phyloP scores from a whole-genome alignment of 73 alveolate genomes.

The Strombidium stylifer region DNA sequence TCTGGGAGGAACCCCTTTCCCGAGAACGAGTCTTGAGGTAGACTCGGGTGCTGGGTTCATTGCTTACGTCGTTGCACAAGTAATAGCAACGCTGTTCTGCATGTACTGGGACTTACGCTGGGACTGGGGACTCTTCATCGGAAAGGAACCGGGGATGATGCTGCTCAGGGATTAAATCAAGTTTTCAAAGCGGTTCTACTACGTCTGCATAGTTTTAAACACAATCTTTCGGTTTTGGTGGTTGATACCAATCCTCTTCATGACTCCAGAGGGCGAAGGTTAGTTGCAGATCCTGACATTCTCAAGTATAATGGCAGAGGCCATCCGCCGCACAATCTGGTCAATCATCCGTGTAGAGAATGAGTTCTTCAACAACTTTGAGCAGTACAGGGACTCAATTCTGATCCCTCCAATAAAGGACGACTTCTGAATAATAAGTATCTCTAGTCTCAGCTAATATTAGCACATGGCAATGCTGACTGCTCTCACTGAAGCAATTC shows the following conservation, averaged over 20 bases:
- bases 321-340: conserved; percentile 56
- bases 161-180: background rate
- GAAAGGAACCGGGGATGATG: background rate
- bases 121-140: conserved; percentile 11
- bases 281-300: conserved; percentile 45
- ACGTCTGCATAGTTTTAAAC: background rate
- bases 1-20: conserved; percentile 35
- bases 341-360: conserved; percentile 59
- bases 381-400: conserved; percentile 52
- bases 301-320: conserved; percentile 31
- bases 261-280: no score
- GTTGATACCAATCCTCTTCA: background rate
- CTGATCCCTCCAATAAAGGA: conserved; percentile 44
- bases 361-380: conserved; percentile 59
- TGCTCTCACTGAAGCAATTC: no score
- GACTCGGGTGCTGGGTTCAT: background rate
- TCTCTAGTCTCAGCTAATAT: no score
- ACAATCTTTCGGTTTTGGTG: background rate
- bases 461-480: no score
- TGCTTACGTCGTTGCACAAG: background rate
- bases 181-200: background rate
- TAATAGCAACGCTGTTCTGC: no score
- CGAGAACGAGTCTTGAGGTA: background rate
- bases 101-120: background rate
- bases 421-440: no score